phyloP scores from a whole-genome alignment of 148 eudicot genomes.

The Rheum nobile region DNA sequence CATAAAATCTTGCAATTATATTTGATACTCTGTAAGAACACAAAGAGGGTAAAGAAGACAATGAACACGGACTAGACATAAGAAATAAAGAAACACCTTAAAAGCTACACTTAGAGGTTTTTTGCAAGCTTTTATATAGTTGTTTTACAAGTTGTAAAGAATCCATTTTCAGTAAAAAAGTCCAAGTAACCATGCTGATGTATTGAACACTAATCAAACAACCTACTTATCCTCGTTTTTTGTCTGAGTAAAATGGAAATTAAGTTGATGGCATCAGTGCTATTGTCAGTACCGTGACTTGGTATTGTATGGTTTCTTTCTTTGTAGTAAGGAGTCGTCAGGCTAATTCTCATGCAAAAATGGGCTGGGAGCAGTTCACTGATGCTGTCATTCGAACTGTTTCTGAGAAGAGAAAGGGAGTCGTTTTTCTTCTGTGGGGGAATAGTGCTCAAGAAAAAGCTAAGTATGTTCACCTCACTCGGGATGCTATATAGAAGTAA shows the following conservation, averaged over 20 bases:
- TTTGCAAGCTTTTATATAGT: background rate
- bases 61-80: background rate
- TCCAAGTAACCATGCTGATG: background rate
- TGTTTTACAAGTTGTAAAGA: background rate
- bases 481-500: background rate
- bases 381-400: conserved; percentile 78
- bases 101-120: background rate
- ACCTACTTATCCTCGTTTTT: background rate
- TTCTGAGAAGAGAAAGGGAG: conserved; percentile 64
- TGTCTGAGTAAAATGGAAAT: background rate
- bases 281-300: background rate
- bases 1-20: background rate
- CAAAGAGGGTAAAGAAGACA: background rate
- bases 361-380: conserved; percentile 96
- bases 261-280: background rate
- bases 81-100: background rate
- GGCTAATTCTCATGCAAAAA: conserved; percentile 93
- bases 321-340: conserved; percentile 70
- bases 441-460: conserved; percentile 87
- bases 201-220: background rate
- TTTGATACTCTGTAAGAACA: background rate
- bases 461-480: conserved; percentile 29
- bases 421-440: conserved; percentile 95
- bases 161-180: background rate
- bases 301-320: background rate